A percentile compares a stretch with the other conserved stretches of the same genome.
Evolutionary conservation across 1,284 basidiomycete species (phyloP).

Genomic region (Prillingera fragicola): DNA sequence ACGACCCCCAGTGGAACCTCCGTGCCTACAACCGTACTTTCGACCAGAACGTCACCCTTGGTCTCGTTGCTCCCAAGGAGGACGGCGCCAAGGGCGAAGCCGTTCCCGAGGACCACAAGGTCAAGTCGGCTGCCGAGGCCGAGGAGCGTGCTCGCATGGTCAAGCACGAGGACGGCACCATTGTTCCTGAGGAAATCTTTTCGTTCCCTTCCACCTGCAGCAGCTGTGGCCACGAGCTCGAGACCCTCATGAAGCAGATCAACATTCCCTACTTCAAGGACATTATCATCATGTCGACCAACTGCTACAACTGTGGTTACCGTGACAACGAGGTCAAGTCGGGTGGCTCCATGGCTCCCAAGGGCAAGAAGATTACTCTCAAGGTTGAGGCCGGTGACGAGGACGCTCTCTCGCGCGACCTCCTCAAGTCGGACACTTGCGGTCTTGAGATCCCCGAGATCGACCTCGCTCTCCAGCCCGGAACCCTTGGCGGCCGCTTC

Average conservation of each 20-base stretch:
- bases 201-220: conserved; percentile 85
- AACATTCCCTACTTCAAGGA: conserved; percentile 99
- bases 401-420: conserved; percentile 89
- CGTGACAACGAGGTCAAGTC: conserved; percentile 97
- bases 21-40: conserved; percentile 75
- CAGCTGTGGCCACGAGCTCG: conserved; percentile 74
- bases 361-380: conserved; percentile 80
- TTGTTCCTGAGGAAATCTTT: conserved; percentile 73
- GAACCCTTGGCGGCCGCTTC: conserved; percentile 96
- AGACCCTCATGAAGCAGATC: conserved; percentile 94
- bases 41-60: conserved; percentile 78
- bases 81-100: conserved; percentile 13
- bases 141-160: conserved; percentile 16
- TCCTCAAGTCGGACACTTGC: conserved; percentile 93
- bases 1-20: conserved; percentile 89
- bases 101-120: conserved; percentile 51
- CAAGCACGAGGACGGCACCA: conserved; percentile 37
- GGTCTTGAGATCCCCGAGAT: conserved; percentile 92
- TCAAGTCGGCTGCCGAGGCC: conserved; percentile 40
- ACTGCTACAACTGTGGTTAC: conserved; percentile 91
- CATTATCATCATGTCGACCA: conserved; percentile 97
- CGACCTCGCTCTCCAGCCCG: conserved; percentile 82
- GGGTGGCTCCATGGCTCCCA: conserved; percentile 75
- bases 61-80: conserved; percentile 53
- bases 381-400: conserved; percentile 72